These are phyloP conservation scores for Cordyceps sp. DNA, from an alignment of 2,329 filamentous ascomycete genomes.

Conservation along the genomic window DNA sequence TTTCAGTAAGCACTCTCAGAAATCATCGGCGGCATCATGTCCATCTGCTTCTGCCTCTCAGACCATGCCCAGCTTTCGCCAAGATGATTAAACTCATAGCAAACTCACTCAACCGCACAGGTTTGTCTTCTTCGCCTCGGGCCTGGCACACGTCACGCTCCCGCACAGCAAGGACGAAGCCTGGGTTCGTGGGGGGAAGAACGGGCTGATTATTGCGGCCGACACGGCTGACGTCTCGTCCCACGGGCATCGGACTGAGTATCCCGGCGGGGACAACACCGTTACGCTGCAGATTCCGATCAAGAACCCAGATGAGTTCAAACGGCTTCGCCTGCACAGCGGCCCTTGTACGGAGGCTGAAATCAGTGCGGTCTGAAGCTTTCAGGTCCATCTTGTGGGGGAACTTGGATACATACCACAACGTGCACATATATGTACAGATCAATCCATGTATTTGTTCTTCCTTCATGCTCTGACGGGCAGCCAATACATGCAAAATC, in stretches of 20 bases:
- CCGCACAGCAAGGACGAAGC: conserved; percentile 19
- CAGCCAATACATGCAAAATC: too few species aligned
- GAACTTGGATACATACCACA: too few species aligned
- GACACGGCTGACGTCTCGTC: conserved; percentile 22
- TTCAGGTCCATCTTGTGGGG: too few species aligned
- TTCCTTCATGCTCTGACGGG: too few species aligned
- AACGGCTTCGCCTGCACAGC: conserved; percentile 3
- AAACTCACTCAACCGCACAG: conserved; percentile 4
- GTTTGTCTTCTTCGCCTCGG: conserved; percentile 20
- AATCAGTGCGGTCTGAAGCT: not conserved
- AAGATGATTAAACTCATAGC: not conserved
- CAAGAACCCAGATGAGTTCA: not conserved
- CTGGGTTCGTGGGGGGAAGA: conserved; percentile 20
- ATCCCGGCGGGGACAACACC: conserved; percentile 20
- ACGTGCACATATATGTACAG: too few species aligned
- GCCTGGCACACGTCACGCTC: conserved; percentile 21
- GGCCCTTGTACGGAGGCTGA: conserved; percentile 1
- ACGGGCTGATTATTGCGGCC: conserved; percentile 23
- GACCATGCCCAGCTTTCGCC: not conserved
- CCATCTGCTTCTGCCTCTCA: not conserved
- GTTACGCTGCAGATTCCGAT: conserved; percentile 11
- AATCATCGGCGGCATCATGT: too few species aligned
- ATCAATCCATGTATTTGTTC: too few species aligned
- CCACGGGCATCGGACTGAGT: conserved; percentile 23
- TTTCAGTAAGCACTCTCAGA: conserved; percentile 21